Percentiles rank a stretch among this genome's conserved stretches.
These are phyloP conservation scores for Colletotrichum sp. DNA, from an alignment of 2,329 filamentous ascomycete species.

Conservation along the genomic window DNA sequence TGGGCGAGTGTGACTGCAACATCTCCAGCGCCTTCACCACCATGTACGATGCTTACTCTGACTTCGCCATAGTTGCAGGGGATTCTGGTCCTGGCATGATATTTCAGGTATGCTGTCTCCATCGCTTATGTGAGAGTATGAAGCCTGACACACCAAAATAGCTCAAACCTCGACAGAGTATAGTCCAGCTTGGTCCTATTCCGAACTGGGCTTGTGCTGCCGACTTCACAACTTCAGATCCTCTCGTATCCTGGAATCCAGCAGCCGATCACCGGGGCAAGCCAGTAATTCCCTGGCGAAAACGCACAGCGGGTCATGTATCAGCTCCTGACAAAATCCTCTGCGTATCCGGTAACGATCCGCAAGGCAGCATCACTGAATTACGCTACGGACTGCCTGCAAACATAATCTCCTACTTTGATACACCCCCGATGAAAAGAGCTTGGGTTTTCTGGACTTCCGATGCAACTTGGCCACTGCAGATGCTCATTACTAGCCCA, in stretches of 20 bases:
- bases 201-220: constrained; percentile 67
- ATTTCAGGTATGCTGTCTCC: constrained; percentile 63
- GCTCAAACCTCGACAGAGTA: constrained; percentile 20
- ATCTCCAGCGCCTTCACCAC: constrained; percentile 85
- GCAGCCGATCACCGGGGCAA: constrained; percentile 31
- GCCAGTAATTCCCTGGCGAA: constrained; percentile 1
- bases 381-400: constrained; percentile 74
- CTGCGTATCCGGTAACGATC: constrained; percentile 68
- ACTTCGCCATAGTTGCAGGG: constrained; percentile 82
- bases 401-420: constrained; percentile 64
- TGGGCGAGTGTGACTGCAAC: constrained; percentile 73
- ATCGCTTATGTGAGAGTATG: neutral
- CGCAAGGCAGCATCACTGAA: constrained; percentile 69
- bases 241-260: constrained; percentile 33
- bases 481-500: constrained; percentile 54
- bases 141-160: neutral
- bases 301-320: constrained; percentile 6
- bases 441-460: constrained; percentile 56
- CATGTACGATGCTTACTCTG: constrained; percentile 69
- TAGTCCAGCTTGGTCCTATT: constrained; percentile 52
- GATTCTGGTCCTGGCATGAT: constrained; percentile 79
- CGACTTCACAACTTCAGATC: constrained; percentile 57
- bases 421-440: constrained; percentile 53
- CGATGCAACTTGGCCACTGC: constrained; percentile 33
- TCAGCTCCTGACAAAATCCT: constrained; percentile 60